phyloP scores from a whole-genome alignment of 148 eudicot genomes.

The Rhododendron ferrugineum region DNA sequence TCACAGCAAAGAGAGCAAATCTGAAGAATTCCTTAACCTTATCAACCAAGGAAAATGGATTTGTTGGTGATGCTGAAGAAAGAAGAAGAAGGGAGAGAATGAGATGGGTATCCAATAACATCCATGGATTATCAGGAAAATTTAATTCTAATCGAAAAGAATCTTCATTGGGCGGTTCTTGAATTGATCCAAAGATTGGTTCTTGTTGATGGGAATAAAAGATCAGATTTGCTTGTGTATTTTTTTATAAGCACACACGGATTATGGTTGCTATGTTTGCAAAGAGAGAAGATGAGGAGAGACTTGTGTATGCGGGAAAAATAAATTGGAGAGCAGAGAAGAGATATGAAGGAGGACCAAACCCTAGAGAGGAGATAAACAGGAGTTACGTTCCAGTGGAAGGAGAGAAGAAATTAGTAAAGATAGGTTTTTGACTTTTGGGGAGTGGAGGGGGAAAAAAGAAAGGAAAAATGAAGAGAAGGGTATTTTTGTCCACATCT shows the following conservation, averaged over 20 bases:
- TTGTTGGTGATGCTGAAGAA: constrained; percentile 29
- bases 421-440: no score
- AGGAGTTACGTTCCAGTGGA: no score
- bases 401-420: no score
- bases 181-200: background rate
- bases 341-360: no score
- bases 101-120: constrained; percentile 54
- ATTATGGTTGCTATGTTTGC: background rate
- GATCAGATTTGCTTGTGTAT: background rate
- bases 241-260: background rate
- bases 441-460: no score
- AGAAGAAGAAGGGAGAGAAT: constrained; percentile 31
- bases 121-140: constrained; percentile 27
- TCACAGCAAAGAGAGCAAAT: constrained; percentile 58
- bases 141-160: background rate
- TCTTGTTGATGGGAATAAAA: background rate
- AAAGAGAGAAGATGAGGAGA: background rate
- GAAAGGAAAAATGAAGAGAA: no score
- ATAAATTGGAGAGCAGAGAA: background rate
- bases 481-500: no score
- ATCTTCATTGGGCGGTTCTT: background rate
- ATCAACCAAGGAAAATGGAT: constrained; percentile 37
- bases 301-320: constrained; percentile 16
- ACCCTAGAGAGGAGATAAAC: no score
- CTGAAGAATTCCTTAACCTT: constrained; percentile 49